Evolutionary conservation across 177 flowering plant genomes (phyloP), one percentile per base, ranked within the genome.

Genomic region (Vitis hybrid): DNA sequence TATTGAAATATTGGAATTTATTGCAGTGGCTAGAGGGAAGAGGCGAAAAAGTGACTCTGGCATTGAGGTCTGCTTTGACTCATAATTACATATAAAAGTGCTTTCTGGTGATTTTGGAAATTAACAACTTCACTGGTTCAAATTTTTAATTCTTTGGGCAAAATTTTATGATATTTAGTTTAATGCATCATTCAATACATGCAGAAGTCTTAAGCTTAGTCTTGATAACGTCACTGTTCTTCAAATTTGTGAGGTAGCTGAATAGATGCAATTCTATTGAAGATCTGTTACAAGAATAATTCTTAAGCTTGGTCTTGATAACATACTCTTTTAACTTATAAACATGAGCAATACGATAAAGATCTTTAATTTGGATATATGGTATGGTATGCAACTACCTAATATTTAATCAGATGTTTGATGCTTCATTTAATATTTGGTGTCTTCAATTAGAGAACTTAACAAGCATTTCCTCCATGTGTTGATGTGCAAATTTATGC

Each of bases 1-100:
- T 69, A 2, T 40, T 46, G 2, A 32, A 56, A 18, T 69, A 9
- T 62, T 18, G 14, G 57, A 61, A 49, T 61, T 60, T 65, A 0
- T 62, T 78, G 85, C 83, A 89, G 93, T 52, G 55, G 51, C 81
- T 54, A 89, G 80, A 68, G 88, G 90, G 80, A 89, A 89, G 86
- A 89, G 87, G 80, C 86, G 89, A 66, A 89, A 87, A 83, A 72
- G 32, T 79, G 90, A 87, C 13, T 77, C 86, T 13, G 81, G 71
- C 9, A 55, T 60, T 74, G 90, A 89, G 93, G 93, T 87, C 17
- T 71, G 80, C 32, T 51, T 74, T 46, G 18, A 60, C 51, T 40
- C 24, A 40, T 27, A 4, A 3, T 54, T 46, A 30, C 30, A 21
- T 56, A 17, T 40, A 4, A 40, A 40, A 5, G 4, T 40, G 46